Evolutionary conservation across 306 rosid genomes (phyloP).

Genomic region (Begonia loranthoides): DNA sequence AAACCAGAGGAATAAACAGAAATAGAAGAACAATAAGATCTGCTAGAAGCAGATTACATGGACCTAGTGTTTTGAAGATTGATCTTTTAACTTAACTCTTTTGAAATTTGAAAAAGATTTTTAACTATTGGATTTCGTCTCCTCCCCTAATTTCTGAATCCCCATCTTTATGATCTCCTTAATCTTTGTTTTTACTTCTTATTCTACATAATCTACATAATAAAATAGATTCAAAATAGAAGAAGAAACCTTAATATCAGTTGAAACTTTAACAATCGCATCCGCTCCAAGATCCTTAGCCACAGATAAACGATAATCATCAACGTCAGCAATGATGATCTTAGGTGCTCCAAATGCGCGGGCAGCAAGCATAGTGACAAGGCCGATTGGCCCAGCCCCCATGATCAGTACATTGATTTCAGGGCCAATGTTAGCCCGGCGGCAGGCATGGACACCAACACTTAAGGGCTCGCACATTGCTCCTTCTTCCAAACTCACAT

Average conservation of each 20-base stretch:
- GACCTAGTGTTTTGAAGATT: no score
- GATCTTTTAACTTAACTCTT: no score
- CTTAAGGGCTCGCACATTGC: slow-evolving; percentile 95
- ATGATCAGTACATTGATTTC: slow-evolving; percentile 70
- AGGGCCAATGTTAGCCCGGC: slow-evolving; percentile 72
- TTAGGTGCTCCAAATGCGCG: slow-evolving; percentile 72
- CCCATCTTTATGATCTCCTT: no score
- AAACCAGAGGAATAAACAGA: no score
- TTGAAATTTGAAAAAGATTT: no score
- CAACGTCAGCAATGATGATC: slow-evolving; percentile 60
- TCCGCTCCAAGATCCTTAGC: slow-evolving; percentile 79
- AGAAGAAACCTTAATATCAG: slow-evolving; percentile 37
- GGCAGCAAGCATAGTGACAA: slow-evolving; percentile 76
- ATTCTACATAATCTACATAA: no score
- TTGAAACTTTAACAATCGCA: slow-evolving; percentile 54
- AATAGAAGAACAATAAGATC: no score
- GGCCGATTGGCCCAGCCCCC: slow-evolving; percentile 96
- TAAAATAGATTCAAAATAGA: no score
- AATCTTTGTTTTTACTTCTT: no score
- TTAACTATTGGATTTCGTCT: no score
- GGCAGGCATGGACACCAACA: slow-evolving; percentile 91
- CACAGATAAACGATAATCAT: slow-evolving; percentile 63
- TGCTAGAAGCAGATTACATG: no score
- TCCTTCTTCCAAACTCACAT: slow-evolving; percentile 86
- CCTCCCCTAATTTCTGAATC: no score